Evolutionary conservation across 1,139 yeast genomes (phyloP), one percentile per base, ranked within the genome.

Genomic region (Blastobotrys petasosporus): DNA sequence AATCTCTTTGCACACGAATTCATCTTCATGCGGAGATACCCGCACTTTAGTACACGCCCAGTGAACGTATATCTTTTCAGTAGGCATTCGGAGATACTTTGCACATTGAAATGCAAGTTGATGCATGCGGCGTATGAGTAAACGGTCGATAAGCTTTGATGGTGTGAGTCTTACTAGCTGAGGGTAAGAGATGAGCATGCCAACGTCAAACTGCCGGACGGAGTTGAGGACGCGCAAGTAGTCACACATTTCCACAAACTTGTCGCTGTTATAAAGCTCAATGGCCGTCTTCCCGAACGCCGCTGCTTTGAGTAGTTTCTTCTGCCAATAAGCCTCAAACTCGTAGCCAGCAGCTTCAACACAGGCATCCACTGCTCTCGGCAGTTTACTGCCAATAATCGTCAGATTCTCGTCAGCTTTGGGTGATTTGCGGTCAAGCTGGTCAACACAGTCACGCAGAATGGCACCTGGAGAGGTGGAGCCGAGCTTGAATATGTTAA

Each of bases 11-110:
- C 79, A 76, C 9, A 90, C 65, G 33, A 77, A 77, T 4, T 70
- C 68, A 58, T 92, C 97, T 2, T 74, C 70, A 37, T 76, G 77
- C 4, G 71, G 57, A 13, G 82, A 79, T 37, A 70, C 65, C 46
- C 75, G 76, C 23, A 87, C 79, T 57, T 86, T 85, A 34, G 75
- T 69, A 50, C 84, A 78, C 13, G 96, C 92, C 97, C 97, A 92
- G 54, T 83, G 77, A 1, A 80, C 73, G 56, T 81, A 85, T 0
- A 90, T 75, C 20, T 67, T 59, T 49, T 79, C 82, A 36, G 70
- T 68, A 5, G 85, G 79, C 12, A 80, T 58, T 8, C 70, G 64
- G 45, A 84, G 64, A 37, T 76, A 68, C 11, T 75, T 74, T 7
- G 83, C 74, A 1, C 88, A 69, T 51, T 80, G 76, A 39, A 86